Conservation (phyloP, 768 basidiomycete genomes). For the Sporobolomyces roseus region DNA sequence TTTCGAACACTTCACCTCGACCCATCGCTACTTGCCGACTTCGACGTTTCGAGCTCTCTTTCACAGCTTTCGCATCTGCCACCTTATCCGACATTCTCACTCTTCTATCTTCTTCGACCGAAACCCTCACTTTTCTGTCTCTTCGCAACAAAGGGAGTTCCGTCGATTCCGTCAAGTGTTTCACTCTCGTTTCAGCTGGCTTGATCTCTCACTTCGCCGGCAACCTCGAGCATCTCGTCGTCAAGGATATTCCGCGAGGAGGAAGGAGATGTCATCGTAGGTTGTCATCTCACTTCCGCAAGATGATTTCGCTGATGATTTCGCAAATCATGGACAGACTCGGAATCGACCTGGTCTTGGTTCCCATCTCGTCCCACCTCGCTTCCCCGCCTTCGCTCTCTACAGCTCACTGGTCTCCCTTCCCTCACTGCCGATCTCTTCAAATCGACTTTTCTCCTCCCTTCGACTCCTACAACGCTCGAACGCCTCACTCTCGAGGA, state of each 20-base stretch:
- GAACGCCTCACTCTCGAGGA: conserved; percentile 31
- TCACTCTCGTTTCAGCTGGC: conserved; percentile 8
- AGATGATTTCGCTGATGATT: neutral
- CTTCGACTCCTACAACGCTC: neutral
- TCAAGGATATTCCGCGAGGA: conserved; percentile 32
- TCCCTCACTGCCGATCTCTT: conserved; percentile 2
- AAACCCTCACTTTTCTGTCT: conserved; percentile 19
- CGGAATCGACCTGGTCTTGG: neutral
- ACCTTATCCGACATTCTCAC: conserved; percentile 8
- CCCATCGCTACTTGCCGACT: conserved; percentile 7
- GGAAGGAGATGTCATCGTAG: conserved; percentile 2
- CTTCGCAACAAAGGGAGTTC: conserved; percentile 32
- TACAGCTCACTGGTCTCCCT: conserved; percentile 34
- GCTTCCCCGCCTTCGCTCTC: neutral
- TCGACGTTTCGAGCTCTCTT: conserved; percentile 32
- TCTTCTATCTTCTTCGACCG: conserved; percentile 20
- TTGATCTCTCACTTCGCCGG: neutral
- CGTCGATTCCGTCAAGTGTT: neutral
- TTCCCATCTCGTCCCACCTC: conserved; percentile 12
- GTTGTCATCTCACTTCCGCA: neutral
- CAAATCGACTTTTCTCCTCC: conserved; percentile 5
- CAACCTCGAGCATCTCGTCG: conserved; percentile 4
- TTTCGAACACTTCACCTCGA: neutral
- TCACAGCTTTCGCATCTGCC: conserved; percentile 29
- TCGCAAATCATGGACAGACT: neutral